Evolutionary conservation across 352 stramenopile genomes (phyloP).

Genomic region (Vaucheria bursata): DNA sequence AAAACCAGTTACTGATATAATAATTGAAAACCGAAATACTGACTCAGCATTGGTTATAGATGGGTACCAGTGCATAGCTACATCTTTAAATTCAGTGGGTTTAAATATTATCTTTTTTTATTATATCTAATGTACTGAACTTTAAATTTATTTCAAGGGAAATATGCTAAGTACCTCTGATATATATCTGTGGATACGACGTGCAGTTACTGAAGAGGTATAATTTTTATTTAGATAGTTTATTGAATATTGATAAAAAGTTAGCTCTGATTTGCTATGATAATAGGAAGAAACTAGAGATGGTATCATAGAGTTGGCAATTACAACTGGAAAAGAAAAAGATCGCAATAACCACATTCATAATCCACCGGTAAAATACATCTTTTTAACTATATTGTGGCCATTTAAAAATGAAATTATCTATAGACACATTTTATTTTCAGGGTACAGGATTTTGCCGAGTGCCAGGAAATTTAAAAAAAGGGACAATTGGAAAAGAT

Average conservation of each 20-base stretch:
- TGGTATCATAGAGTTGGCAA: constrained; percentile 29
- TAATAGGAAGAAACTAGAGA: constrained; percentile 32
- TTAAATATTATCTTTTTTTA: too few relatives aligned
- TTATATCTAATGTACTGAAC: too few relatives aligned
- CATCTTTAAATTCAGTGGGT: constrained; percentile 38
- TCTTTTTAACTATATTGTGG: neutral
- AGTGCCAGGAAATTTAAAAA: constrained; percentile 38
- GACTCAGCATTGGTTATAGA: constrained; percentile 41
- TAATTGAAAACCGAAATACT: constrained; percentile 26
- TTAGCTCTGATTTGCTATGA: neutral
- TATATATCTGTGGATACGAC: constrained; percentile 41
- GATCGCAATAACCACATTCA: constrained; percentile 41
- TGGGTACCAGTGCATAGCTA: constrained; percentile 41
- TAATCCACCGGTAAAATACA: constrained; percentile 26
- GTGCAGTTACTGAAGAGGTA: constrained; percentile 31
- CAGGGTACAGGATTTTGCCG: constrained; percentile 18
- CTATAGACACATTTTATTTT: neutral
- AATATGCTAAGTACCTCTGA: constrained; percentile 17
- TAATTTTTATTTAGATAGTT: neutral
- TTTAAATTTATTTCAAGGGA: constrained; percentile 22
- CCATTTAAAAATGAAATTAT: neutral
- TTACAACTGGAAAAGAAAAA: constrained; percentile 35
- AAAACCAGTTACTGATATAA: constrained; percentile 38
- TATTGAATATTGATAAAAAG: neutral
- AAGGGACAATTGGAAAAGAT: constrained; percentile 36